Evolutionary conservation across 2,329 filamentous ascomycete species (phyloP).

Genomic region (Pseudogymnoascus sp.): DNA sequence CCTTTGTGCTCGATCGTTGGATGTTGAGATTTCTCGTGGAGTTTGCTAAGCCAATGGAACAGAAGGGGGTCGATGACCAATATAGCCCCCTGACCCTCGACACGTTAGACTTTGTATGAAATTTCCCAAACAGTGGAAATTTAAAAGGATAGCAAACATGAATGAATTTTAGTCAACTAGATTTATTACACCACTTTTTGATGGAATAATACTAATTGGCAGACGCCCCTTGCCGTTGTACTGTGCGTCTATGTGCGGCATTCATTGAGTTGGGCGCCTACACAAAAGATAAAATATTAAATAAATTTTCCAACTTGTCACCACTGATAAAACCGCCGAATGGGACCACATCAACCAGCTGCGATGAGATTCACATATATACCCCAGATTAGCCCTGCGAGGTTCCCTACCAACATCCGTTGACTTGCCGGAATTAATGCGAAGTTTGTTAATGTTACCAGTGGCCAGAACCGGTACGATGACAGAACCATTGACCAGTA

Average conservation of each 20-base stretch:
- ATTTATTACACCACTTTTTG: not conserved
- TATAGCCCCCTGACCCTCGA: not conserved
- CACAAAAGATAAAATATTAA: not conserved
- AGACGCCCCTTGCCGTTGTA: not conserved
- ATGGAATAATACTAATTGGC: not conserved
- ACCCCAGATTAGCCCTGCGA: too few species aligned
- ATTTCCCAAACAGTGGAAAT: not conserved
- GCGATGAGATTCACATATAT: too few species aligned
- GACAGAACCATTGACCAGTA: too few species aligned
- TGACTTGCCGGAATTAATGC: too few species aligned
- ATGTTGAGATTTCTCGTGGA: constrained; percentile 33
- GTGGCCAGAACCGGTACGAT: too few species aligned
- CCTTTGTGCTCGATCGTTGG: constrained; percentile 36
- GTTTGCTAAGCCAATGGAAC: constrained; percentile 27
- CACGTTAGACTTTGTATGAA: not conserved
- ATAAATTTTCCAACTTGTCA: too few species aligned
- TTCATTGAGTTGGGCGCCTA: not conserved
- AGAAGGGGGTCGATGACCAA: constrained; percentile 15
- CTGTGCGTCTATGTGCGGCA: not conserved
- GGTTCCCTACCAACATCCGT: too few species aligned
- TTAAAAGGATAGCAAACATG: not conserved
- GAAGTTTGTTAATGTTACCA: too few species aligned
- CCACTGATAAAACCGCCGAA: too few species aligned
- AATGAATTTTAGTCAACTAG: not conserved
- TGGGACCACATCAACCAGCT: too few species aligned